A percentile compares a stretch with the other conserved stretches of the same genome.
Conservation (phyloP, 2,329 filamentous ascomycete species). For the Penicillium vulpinum region DNA sequence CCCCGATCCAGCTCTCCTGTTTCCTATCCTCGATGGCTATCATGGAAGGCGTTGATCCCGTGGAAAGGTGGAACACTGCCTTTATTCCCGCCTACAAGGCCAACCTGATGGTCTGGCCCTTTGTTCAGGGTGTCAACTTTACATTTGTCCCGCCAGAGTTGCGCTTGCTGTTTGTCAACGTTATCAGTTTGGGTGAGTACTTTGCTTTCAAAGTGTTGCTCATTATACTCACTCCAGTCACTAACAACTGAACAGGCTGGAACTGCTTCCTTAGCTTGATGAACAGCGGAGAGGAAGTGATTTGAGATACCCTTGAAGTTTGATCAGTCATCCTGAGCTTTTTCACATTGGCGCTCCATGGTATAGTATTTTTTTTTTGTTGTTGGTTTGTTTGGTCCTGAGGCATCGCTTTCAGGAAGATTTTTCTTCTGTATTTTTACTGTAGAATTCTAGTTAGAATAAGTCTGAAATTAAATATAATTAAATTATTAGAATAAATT, state of each 20-base stretch:
- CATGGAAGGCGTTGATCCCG: slow-evolving; percentile 67
- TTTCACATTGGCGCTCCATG: slow-evolving; percentile 12
- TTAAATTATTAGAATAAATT: background rate
- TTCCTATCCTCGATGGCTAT: slow-evolving; percentile 85
- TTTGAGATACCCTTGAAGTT: slow-evolving; percentile 24
- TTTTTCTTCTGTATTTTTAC: slow-evolving; percentile 1
- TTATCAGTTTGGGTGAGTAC: slow-evolving; percentile 67
- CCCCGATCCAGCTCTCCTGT: slow-evolving; percentile 75
- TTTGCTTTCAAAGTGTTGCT: background rate
- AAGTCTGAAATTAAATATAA: background rate
- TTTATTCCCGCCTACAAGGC: slow-evolving; percentile 72
- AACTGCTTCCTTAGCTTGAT: slow-evolving; percentile 61
- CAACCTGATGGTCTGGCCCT: slow-evolving; percentile 88
- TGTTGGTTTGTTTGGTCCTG: slow-evolving; percentile 3
- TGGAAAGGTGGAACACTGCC: slow-evolving; percentile 69
- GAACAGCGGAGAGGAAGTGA: slow-evolving; percentile 52
- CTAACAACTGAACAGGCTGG: slow-evolving; percentile 47
- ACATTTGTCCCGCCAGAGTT: slow-evolving; percentile 80
- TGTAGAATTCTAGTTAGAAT: background rate
- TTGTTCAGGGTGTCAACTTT: slow-evolving; percentile 84
- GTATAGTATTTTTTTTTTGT: slow-evolving; percentile 4
- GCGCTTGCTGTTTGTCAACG: slow-evolving; percentile 81
- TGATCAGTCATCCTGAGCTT: slow-evolving; percentile 9
- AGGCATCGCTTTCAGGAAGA: background rate
- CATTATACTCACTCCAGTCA: background rate